Evolutionary conservation across 176 grass and related monocot genomes (phyloP).

Genomic region (Saccharum officinarum): DNA sequence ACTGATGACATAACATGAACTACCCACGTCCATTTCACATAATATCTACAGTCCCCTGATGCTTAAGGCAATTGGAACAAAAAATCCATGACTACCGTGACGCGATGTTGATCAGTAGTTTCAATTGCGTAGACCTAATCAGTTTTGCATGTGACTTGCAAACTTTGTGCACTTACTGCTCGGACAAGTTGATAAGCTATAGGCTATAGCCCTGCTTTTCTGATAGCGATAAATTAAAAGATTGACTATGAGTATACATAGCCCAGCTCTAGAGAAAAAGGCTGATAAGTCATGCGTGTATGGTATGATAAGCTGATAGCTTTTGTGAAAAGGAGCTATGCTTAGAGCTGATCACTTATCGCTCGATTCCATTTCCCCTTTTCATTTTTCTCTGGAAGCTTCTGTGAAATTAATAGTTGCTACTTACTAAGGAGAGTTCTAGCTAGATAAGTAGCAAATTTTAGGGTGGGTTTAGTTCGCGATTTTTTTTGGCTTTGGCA

Average conservation of each 20-base stretch:
- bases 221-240: conserved; percentile 12
- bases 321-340: conserved; percentile 12
- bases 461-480: too few relatives aligned
- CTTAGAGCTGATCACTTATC: conserved; percentile 38
- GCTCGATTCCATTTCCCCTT: not conserved
- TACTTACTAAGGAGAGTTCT: not conserved
- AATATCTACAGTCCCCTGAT: conserved; percentile 24
- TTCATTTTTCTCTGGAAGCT: not conserved
- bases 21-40: not conserved
- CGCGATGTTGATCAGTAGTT: not conserved
- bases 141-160: conserved; percentile 27
- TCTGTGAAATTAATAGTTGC: not conserved
- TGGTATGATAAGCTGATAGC: conserved; percentile 45
- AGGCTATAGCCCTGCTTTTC: not conserved
- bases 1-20: conserved; percentile 47
- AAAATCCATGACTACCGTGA: conserved; percentile 15
- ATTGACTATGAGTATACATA: not conserved
- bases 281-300: conserved; percentile 43
- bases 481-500: too few relatives aligned
- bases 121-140: not conserved
- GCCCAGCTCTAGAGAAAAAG: not conserved
- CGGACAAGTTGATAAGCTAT: conserved; percentile 29
- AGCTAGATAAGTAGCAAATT: too few relatives aligned
- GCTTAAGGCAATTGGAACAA: not conserved
- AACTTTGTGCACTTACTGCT: conserved; percentile 28